Evolutionary conservation across 2,329 filamentous ascomycete genomes (phyloP), one percentile per base, ranked within the genome.

Genomic region (Madurella mycetomatis): DNA sequence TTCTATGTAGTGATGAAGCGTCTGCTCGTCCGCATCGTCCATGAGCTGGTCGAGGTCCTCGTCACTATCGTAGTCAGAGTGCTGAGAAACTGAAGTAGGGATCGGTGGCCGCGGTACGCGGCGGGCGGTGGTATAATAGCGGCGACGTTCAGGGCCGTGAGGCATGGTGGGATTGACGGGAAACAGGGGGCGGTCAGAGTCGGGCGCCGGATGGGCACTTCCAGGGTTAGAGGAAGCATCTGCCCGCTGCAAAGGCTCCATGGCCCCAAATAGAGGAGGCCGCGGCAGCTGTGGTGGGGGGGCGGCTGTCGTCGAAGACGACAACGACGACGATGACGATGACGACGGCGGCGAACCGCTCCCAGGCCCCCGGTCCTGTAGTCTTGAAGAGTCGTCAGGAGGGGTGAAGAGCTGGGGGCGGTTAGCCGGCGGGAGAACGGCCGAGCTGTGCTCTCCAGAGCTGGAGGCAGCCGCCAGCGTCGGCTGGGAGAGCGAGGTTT

Each of bases 31-130:
- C 13, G 47, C 60, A 25, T 60, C 58, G 30, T 58, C 55, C 7
- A 41, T 46, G 5, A 46, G 43, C 32, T 50, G 56, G n/a, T 64
- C 63, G 8, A 53, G n/a, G 5, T 66, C 65, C 2, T 63, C 63
- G 12, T 64, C 64, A 43, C 62, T 66, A 12, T 61, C 60, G 25
- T 55, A 54, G 12, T 61, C 60, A 9, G 56, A 49, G 17, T 47
- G 49, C 13, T 30, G 45, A 11, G 46, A 9, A 32, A 17, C 13
- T 9, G 34, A 11, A 15, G 34, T 37, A 15, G 9, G 9, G 34
- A 37, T 37, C 13, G 5, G 42, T 13, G 5, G 42, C 16, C 15
- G 37, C 9, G 16, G 16, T 19, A 32, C 34, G 40, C 18, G 49
- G 25, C 44, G 41, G 11, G 44, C 18, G 11, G 16, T 17, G 9